These are phyloP conservation scores for Phytophthora colocasiae DNA, from an alignment of 352 stramenopile species.

Conservation along the genomic window DNA sequence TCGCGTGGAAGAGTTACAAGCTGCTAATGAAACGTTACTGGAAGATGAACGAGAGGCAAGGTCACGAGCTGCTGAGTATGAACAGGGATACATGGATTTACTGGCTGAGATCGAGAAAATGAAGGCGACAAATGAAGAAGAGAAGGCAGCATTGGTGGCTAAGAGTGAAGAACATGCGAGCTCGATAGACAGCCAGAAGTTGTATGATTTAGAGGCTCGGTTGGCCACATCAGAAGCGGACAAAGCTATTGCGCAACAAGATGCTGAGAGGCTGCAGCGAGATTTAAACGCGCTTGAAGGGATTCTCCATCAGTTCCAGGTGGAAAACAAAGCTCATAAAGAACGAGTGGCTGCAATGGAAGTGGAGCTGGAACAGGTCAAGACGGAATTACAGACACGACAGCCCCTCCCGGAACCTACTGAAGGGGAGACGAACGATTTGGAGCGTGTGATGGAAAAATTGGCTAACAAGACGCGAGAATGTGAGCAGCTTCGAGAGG, in stretches of 20 bases:
- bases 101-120: constrained; percentile 58
- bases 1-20: constrained; percentile 37
- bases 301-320: constrained; percentile 72
- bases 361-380: constrained; percentile 42
- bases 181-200: constrained; percentile 57
- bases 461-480: constrained; percentile 70
- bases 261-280: constrained; percentile 59
- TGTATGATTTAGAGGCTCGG: constrained; percentile 73
- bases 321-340: constrained; percentile 61
- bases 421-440: constrained; percentile 43
- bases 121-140: constrained; percentile 54
- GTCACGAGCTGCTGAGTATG: constrained; percentile 62
- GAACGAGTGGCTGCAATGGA: constrained; percentile 58
- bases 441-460: constrained; percentile 59
- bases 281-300: constrained; percentile 65
- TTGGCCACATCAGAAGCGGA: constrained; percentile 66
- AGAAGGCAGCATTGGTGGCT: constrained; percentile 56
- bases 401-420: constrained; percentile 6
- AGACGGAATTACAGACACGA: constrained; percentile 28
- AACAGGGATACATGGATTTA: constrained; percentile 70
- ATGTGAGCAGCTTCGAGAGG: constrained; percentile 77
- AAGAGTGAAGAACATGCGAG: constrained; percentile 55
- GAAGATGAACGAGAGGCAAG: constrained; percentile 49
- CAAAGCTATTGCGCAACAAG: constrained; percentile 63
- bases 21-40: constrained; percentile 49